Base-by-base conservation (phyloP, 1,284 basidiomycete species). In the Cryptococcus sp. region DNA sequence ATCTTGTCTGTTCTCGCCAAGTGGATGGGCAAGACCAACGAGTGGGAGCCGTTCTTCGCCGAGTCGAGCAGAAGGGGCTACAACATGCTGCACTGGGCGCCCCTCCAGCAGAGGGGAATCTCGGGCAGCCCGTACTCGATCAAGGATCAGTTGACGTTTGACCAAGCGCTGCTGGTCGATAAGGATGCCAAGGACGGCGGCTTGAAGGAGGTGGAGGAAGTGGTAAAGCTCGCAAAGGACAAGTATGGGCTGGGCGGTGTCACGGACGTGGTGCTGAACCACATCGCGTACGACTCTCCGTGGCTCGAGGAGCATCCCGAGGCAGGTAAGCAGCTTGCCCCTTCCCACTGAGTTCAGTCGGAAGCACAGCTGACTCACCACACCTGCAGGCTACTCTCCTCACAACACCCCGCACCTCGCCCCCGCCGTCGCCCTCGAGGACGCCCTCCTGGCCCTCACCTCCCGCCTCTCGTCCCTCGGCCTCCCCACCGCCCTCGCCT, bases 41-140 rank as follows among this genome's bases (percentile, higher is more conserved):
- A 85, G 36, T 97, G 94, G 93, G 82, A 79, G 46, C 80, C 82
- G 7, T 84, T 90, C 70, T 88, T 94, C 64, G 81, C 83, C 50
- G 90, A 93, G 75, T 88, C 90, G 5, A 84, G 85, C 57, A 82
- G 89, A 58, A 81, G 93, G 50, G 93, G 94, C 0, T 97, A 97
- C 80, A 97, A 92, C 63, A 92, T 94, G 89, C 79, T 97, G 44
- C 94, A 97, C 72, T 97, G 89, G 81, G 90, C 93, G 1, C 93
- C 93, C 0, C 80, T 97, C 15, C 93, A 97, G 73, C 87, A 90
- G 69, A 81, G 92, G 36, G 94, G 93, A 28, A 82, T 85, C 64
- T 91, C 88, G 62, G 83, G 88, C 59, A 92, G 89, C 66, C 93
- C 94, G 0, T 97, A 96, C 76, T 93, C 90, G 23, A 91, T 97